A percentile compares a stretch with the other conserved stretches of the same genome.
phyloP scores from a whole-genome alignment of 495 filamentous ascomycete genomes.

The Xylaria castorea region DNA sequence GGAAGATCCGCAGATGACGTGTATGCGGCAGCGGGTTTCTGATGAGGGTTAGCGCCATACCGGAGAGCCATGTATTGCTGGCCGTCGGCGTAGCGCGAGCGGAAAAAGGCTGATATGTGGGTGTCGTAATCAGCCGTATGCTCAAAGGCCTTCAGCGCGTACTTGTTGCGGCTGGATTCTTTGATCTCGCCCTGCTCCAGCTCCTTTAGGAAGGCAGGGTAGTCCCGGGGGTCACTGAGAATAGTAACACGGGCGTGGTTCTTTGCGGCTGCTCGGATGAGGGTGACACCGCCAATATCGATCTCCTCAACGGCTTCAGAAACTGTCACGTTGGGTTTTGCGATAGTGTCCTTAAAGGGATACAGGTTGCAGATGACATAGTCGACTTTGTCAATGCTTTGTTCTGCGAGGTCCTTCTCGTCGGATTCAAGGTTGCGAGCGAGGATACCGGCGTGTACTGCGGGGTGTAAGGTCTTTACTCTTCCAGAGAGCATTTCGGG shows the following conservation, averaged over 20 bases:
- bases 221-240: constrained; percentile 90
- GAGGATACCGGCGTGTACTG: constrained; percentile 91
- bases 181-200: constrained; percentile 85
- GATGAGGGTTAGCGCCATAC: constrained; percentile 96
- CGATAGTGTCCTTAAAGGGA: constrained; percentile 96
- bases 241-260: constrained; percentile 95
- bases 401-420: constrained; percentile 93
- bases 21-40: constrained; percentile 90
- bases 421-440: constrained; percentile 91
- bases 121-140: constrained; percentile 98
- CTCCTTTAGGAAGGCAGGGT: constrained; percentile 91
- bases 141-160: constrained; percentile 95
- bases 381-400: constrained; percentile 97
- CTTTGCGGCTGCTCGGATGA: constrained; percentile 96
- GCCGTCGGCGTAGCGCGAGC: constrained; percentile 92
- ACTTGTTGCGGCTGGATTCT: constrained; percentile 79
- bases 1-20: constrained; percentile 74
- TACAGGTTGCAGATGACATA: constrained; percentile 99
- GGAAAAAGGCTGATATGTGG: constrained; percentile 95
- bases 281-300: constrained; percentile 95
- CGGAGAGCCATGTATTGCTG: constrained; percentile 83
- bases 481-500: constrained; percentile 96
- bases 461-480: constrained; percentile 97
- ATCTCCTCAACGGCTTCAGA: constrained; percentile 97
- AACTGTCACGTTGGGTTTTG: constrained; percentile 95